phyloP scores from a whole-genome alignment of 2,329 filamentous ascomycete species.

The Fusarium metavorans region DNA sequence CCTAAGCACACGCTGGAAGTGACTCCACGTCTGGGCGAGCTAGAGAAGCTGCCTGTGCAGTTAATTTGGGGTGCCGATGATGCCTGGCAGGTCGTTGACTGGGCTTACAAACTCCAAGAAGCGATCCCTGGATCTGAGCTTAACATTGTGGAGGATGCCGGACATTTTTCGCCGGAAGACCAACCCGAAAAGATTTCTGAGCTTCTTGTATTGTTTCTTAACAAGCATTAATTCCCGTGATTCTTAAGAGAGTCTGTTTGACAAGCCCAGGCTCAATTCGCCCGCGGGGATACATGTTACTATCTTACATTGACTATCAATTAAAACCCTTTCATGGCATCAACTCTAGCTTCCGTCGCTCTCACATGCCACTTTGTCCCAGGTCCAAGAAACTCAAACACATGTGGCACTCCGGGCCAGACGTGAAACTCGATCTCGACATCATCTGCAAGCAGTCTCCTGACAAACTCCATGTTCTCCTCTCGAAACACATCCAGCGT shows the following conservation, averaged over 20 bases:
- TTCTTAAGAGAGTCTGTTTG: not conserved
- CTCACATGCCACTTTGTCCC: constrained; percentile 30
- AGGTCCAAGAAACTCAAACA: constrained; percentile 28
- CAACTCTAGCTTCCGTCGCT: constrained; percentile 18
- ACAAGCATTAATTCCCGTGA: not conserved
- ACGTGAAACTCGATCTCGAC: constrained; percentile 41
- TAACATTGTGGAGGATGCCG: constrained; percentile 42
- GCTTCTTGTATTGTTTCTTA: constrained; percentile 25
- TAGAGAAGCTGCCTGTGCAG: constrained; percentile 44
- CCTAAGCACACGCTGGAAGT: constrained; percentile 51
- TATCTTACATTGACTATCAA: not conserved
- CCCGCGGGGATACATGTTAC: not conserved
- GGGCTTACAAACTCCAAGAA: constrained; percentile 46
- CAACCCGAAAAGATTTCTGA: constrained; percentile 38
- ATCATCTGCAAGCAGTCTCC: constrained; percentile 31
- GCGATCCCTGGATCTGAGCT: constrained; percentile 48
- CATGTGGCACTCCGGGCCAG: constrained; percentile 38
- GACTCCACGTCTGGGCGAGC: constrained; percentile 35
- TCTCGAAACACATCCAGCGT: constrained; percentile 36
- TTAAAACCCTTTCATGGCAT: constrained; percentile 28
- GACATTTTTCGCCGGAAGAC: constrained; percentile 49
- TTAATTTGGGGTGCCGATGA: constrained; percentile 50
- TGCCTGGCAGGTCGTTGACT: constrained; percentile 47
- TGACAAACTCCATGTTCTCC: constrained; percentile 33
- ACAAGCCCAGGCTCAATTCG: not conserved